Conservation (phyloP, 164 flowering plant genomes). For the Euptelea pleiosperma region DNA sequence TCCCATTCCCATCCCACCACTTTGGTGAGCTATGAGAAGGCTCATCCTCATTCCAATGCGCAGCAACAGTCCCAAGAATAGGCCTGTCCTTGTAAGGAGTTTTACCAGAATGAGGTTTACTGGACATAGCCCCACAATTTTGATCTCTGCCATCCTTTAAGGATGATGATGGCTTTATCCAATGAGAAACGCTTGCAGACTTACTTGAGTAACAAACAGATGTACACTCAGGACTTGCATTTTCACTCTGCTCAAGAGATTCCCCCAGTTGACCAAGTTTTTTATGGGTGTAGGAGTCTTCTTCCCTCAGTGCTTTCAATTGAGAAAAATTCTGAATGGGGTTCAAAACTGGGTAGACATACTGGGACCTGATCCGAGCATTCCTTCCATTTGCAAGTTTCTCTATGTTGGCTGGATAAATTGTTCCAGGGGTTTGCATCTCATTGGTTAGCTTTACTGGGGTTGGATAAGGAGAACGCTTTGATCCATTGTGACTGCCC, state of each 20-base stretch:
- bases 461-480: conserved; percentile 63
- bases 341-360: conserved; percentile 54
- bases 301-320: conserved; percentile 45
- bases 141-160: conserved; percentile 19
- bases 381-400: conserved; percentile 34
- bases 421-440: conserved; percentile 98
- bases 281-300: conserved; percentile 17
- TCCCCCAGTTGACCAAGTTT: conserved; percentile 24
- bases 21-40: conserved; percentile 44
- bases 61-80: conserved; percentile 76
- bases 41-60: conserved; percentile 73
- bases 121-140: conserved; percentile 10
- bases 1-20: conserved; percentile 95
- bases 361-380: conserved; percentile 65
- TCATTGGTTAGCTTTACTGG: conserved; percentile 64
- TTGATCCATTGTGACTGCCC: conserved; percentile 27
- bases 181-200: conserved; percentile 46
- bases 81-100: conserved; percentile 61
- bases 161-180: conserved; percentile 48
- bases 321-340: conserved; percentile 45
- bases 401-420: conserved; percentile 45
- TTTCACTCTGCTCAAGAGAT: conserved; percentile 24
- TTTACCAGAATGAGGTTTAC: conserved; percentile 24
- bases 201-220: conserved; percentile 2
- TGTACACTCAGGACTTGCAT: conserved; percentile 14